Percentiles rank a stretch among this genome's conserved stretches.
phyloP scores from a whole-genome alignment of 208 protist genomes.

The Leishmania tropica region DNA sequence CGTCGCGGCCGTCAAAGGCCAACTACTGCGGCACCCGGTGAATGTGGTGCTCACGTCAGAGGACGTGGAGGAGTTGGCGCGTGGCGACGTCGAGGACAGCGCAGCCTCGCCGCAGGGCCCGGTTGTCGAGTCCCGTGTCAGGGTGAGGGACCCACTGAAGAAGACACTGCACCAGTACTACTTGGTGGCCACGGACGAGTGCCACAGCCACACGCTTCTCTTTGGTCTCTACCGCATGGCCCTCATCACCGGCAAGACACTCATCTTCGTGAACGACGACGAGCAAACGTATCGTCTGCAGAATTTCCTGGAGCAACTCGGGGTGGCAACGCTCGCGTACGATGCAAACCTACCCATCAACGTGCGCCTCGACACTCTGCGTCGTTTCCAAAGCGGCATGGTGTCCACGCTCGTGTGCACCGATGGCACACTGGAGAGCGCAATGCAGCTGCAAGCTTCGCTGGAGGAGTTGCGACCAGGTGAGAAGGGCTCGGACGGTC shows the following conservation, averaged over 20 bases:
- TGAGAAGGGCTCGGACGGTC: constrained; percentile 9
- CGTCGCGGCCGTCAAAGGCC: constrained; percentile 91
- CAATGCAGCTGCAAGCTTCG: constrained; percentile 64
- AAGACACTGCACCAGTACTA: constrained; percentile 86
- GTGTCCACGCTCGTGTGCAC: constrained; percentile 97
- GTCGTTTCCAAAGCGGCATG: constrained; percentile 94
- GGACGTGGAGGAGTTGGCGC: constrained; percentile 53
- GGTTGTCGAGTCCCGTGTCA: constrained; percentile 75
- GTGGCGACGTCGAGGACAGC: constrained; percentile 43
- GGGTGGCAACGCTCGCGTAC: constrained; percentile 92
- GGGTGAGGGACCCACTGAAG: constrained; percentile 46
- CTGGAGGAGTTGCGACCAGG: constrained; percentile 22
- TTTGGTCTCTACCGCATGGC: constrained; percentile 93
- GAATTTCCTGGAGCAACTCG: constrained; percentile 97
- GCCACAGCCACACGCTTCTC: constrained; percentile 95
- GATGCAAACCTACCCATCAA: constrained; percentile 97
- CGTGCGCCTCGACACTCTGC: constrained; percentile 94
- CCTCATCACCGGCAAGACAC: constrained; percentile 94
- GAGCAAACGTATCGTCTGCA: constrained; percentile 95
- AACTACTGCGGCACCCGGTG: constrained; percentile 94
- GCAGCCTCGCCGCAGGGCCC: constrained; percentile 40
- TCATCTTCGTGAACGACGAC: constrained; percentile 97
- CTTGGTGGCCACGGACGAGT: constrained; percentile 87
- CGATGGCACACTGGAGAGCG: constrained; percentile 90
- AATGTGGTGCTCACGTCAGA: constrained; percentile 89